These are phyloP conservation scores for Trichophyton verrucosum DNA, from an alignment of 2,329 filamentous ascomycete genomes.

Conservation along the genomic window DNA sequence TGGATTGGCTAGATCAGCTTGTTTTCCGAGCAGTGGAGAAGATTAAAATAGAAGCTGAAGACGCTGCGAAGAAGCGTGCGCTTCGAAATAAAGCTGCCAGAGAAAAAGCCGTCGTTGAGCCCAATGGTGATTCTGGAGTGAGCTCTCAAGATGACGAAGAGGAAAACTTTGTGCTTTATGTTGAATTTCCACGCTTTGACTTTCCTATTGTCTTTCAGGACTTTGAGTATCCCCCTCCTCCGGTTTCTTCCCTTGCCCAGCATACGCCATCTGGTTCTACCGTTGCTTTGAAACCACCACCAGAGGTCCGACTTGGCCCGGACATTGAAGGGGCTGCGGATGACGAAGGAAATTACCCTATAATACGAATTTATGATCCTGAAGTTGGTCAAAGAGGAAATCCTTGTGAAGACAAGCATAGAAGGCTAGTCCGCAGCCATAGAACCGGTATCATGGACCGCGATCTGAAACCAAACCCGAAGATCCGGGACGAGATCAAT, in stretches of 20 bases:
- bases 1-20: conserved; percentile 91
- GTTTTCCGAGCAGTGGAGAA: conserved; percentile 87
- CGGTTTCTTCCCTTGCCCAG: conserved; percentile 62
- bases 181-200: conserved; percentile 89
- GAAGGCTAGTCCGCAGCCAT: conserved; percentile 79
- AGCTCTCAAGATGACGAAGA: conserved; percentile 35
- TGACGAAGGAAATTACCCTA: conserved; percentile 38
- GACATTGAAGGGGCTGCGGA: conserved; percentile 62
- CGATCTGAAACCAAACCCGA: conserved; percentile 90
- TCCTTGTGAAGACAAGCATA: conserved; percentile 88
- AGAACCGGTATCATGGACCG: conserved; percentile 89
- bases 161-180: conserved; percentile 66
- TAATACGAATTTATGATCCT: conserved; percentile 84
- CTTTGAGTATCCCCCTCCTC: conserved; percentile 77
- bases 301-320: conserved; percentile 79
- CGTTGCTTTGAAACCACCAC: conserved; percentile 63
- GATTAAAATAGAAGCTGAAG: conserved; percentile 52
- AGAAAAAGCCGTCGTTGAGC: conserved; percentile 16
- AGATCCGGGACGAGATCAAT: conserved; percentile 88
- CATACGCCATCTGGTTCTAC: conserved; percentile 52
- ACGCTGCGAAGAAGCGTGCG: conserved; percentile 48
- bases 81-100: conserved; percentile 26
- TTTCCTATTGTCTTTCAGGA: conserved; percentile 93
- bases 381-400: conserved; percentile 84
- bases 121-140: conserved; percentile 23